phyloP scores from a whole-genome alignment of 129 eudicot species.

The Erigeron canadensis region DNA sequence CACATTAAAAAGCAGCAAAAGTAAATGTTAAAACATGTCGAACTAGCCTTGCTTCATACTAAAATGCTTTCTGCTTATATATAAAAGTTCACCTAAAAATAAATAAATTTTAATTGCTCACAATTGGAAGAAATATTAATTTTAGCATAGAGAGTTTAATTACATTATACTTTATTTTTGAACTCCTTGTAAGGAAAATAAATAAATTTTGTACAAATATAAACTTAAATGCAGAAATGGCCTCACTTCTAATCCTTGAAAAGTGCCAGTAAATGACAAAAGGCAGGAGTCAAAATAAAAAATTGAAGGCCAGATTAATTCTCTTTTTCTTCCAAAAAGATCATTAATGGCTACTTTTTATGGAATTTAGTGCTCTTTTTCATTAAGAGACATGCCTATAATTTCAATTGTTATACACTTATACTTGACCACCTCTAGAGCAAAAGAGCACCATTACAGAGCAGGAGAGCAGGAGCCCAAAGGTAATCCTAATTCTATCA shows the following conservation, averaged over 20 bases:
- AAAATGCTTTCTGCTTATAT: too few relatives aligned
- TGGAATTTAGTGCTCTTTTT: conserved; percentile 2
- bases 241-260: conserved; percentile 15
- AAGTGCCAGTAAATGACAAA: conserved; percentile 13
- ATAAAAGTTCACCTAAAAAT: too few relatives aligned
- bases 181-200: conserved; percentile 18
- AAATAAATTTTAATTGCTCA: conserved; percentile 17
- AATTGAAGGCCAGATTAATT: conserved; percentile 13
- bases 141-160: conserved; percentile 9
- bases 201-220: conserved; percentile 22
- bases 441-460: conserved; percentile 22
- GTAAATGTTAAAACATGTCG: neutral
- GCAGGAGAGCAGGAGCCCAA: conserved; percentile 22
- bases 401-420: conserved; percentile 11
- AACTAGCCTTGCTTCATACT: too few relatives aligned
- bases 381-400: conserved; percentile 1
- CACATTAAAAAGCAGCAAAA: conserved; percentile 18
- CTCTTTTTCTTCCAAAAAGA: neutral
- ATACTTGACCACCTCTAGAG: conserved; percentile 12
- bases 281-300: conserved; percentile 1
- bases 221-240: conserved; percentile 17
- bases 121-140: conserved; percentile 16
- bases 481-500: conserved; percentile 20
- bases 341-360: conserved; percentile 4
- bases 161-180: conserved; percentile 6